phyloP scores from a whole-genome alignment of 352 stramenopile species.

The Blastocystis sp. region DNA sequence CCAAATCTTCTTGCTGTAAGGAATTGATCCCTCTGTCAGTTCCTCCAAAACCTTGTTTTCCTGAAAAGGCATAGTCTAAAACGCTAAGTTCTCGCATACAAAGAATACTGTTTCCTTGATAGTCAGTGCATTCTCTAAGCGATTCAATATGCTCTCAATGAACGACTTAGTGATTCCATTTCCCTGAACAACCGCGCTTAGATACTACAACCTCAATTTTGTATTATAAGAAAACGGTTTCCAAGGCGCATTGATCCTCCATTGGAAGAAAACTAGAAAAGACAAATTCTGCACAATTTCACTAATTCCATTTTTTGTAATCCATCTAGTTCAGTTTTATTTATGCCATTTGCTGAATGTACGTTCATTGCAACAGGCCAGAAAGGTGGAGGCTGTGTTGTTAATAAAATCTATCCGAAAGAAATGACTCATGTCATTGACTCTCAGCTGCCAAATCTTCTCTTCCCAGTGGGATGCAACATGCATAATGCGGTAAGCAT shows the following conservation, averaged over 20 bases:
- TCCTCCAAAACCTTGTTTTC: neutral
- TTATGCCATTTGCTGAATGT: slow-evolving; percentile 45
- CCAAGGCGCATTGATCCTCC: neutral
- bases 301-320: neutral
- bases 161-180: slow-evolving; percentile 14
- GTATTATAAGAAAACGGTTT: neutral
- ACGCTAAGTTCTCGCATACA: neutral
- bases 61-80: neutral
- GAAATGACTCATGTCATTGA: neutral
- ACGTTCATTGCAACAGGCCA: neutral
- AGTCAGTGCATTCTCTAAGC: neutral
- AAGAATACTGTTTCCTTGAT: neutral
- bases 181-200: neutral
- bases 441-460: neutral
- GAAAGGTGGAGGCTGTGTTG: neutral
- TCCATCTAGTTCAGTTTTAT: neutral
- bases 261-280: neutral
- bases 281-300: neutral
- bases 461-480: neutral
- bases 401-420: slow-evolving; percentile 33
- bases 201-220: neutral
- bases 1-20: neutral
- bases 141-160: neutral
- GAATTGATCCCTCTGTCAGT: neutral
- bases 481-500: neutral